Evolutionary conservation across 306 rosid genomes (phyloP), one percentile per base, ranked within the genome.

Genomic region (Geum urbanum): DNA sequence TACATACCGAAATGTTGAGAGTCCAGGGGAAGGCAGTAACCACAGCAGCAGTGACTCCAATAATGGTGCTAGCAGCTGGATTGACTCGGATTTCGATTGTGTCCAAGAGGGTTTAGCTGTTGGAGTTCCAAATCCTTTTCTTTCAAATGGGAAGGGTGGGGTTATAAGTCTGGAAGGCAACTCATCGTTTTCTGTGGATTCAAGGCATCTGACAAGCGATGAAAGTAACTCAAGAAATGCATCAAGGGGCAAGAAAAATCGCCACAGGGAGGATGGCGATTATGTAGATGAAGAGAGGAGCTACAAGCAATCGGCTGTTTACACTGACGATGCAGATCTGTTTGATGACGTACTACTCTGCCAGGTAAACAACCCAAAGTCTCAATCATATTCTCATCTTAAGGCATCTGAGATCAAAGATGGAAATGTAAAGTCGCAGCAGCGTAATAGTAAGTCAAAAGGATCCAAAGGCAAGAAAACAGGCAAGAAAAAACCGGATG

Each of bases 291-390:
- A 71, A 44, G 50, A 63, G 45, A 83, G 87, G 55, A 66, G 54
- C 63, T 60, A 43, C 79, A 83, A 83, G 60, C 80, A 76, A 0
- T 48, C 80, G 4, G 84, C 82, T 10, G 62, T 69, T 24, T 77
- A 27, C 16, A 61, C 54, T 5, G 84, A 83, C 13, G 72, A 74
- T 5, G 61, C 66, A 0, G 84, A 80, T 5, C 63, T 83, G 48
- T 80, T 76, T 47, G 84, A 83, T 60, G 27, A 79, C 66, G 82
- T 83, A 41, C 63, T 83, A 69, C 84, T 83, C 16, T 77, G 77
- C 44, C 79, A 50, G 0, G 64, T 11, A 5, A 59, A 71, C 8
- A 64, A 64, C 7, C 8, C 71, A 3, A 14, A 64, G 10, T 59
- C 64, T 6, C 1, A 60, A 9, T 11, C 71, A 4, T 16, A 64